Conservation (phyloP, 305 asterid genomes). For the Rubia occidens region DNA sequence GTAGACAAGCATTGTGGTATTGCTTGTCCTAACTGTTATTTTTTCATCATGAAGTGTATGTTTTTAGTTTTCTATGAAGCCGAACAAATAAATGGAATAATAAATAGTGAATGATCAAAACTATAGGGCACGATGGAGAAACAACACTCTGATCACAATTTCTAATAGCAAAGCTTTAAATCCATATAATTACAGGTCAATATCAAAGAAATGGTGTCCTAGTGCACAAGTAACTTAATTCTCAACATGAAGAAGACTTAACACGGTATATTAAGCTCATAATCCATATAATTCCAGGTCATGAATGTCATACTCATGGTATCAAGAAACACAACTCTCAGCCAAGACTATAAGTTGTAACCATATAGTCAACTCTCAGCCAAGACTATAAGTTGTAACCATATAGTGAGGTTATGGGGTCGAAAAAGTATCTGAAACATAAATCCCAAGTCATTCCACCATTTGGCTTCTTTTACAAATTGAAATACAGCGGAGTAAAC, state of each 20-base stretch:
- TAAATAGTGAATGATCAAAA: background rate
- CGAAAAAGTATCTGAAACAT: background rate
- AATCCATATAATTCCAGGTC: no score
- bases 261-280: no score
- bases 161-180: background rate
- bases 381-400: no score
- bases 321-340: no score
- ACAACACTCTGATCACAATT: background rate
- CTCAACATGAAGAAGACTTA: no score
- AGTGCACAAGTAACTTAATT: no score
- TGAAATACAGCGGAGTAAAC: background rate
- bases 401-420: background rate
- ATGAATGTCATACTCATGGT: no score
- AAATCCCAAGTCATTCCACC: background rate
- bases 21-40: conserved; percentile 56
- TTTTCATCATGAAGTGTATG: background rate
- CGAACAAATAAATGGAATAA: background rate
- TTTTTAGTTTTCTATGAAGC: background rate
- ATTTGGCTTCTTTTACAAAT: conserved; percentile 2
- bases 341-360: no score
- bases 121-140: background rate
- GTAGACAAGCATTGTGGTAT: conserved; percentile 45
- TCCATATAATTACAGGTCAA: background rate
- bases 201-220: no score
- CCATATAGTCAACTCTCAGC: no score